Conservation (phyloP, 176 grass and related monocot species). For the Ensete glaucum region DNA sequence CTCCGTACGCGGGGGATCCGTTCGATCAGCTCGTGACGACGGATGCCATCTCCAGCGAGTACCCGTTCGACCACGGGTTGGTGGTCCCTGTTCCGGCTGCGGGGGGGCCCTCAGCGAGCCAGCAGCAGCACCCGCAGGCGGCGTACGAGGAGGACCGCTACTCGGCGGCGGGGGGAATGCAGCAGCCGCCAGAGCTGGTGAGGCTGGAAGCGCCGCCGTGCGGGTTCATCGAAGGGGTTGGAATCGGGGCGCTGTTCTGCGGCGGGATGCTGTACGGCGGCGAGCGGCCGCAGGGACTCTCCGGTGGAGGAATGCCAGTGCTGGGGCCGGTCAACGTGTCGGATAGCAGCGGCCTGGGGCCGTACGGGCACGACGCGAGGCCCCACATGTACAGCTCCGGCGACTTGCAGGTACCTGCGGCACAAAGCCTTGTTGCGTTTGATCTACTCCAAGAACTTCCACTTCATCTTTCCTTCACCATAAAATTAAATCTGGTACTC, state of each 20-base stretch:
- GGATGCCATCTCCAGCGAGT: slow-evolving; percentile 9
- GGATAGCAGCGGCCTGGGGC: slow-evolving; percentile 27
- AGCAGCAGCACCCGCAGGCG: slow-evolving; percentile 3
- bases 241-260: slow-evolving; percentile 4
- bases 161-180: background rate
- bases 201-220: background rate
- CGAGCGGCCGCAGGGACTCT: background rate
- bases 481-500: too few relatives aligned
- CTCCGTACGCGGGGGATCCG: slow-evolving; percentile 19
- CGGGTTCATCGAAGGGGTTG: background rate
- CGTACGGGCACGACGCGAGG: slow-evolving; percentile 33
- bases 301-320: slow-evolving; percentile 31
- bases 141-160: background rate
- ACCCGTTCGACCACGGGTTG: slow-evolving; percentile 12
- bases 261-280: background rate
- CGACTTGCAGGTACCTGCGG: slow-evolving; percentile 21
- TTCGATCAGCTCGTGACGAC: slow-evolving; percentile 34
- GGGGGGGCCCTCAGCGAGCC: background rate
- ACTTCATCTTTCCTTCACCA: too few relatives aligned
- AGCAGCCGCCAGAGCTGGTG: background rate
- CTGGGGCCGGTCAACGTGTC: slow-evolving; percentile 30
- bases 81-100: background rate
- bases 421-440: background rate
- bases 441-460: background rate
- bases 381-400: slow-evolving; percentile 32